These are phyloP conservation scores for Nigrospora sphaerica DNA, from an alignment of 2,329 filamentous ascomycete species.

Conservation along the genomic window DNA sequence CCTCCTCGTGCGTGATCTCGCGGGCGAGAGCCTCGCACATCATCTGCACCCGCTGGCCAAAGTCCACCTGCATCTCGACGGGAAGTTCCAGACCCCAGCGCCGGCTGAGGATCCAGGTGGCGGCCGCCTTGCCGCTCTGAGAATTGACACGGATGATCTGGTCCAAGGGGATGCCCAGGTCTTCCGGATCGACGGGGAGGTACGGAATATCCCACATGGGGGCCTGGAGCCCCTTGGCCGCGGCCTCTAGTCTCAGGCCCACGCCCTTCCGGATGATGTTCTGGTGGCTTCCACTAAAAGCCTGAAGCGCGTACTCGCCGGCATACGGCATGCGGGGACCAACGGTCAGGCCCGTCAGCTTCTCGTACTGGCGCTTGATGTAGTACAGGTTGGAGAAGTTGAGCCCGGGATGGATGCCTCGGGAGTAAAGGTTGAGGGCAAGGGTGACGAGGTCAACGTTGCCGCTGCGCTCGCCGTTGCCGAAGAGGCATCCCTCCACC, in stretches of 20 bases:
- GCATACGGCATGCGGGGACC: slow-evolving; percentile 59
- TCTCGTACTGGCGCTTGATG: slow-evolving; percentile 59
- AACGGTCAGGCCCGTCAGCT: slow-evolving; percentile 60
- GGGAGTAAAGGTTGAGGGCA: slow-evolving; percentile 60
- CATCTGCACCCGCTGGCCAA: slow-evolving; percentile 78
- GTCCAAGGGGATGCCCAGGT: slow-evolving; percentile 95
- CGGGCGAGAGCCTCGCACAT: slow-evolving; percentile 72
- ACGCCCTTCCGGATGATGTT: slow-evolving; percentile 45
- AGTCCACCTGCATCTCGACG: slow-evolving; percentile 87
- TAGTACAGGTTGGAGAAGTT: slow-evolving; percentile 61
- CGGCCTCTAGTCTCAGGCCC: slow-evolving; percentile 4
- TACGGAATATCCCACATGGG: slow-evolving; percentile 32
- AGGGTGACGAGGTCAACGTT: slow-evolving; percentile 62
- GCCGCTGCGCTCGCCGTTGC: slow-evolving; percentile 60
- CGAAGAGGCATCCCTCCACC: slow-evolving; percentile 61
- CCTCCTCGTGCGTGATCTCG: slow-evolving; percentile 77
- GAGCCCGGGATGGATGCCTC: slow-evolving; percentile 56
- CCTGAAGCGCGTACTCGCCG: slow-evolving; percentile 56
- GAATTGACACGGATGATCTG: slow-evolving; percentile 97
- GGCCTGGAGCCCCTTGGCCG: not conserved
- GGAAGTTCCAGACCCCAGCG: slow-evolving; percentile 87
- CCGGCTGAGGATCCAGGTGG: slow-evolving; percentile 87
- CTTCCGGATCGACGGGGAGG: slow-evolving; percentile 82
- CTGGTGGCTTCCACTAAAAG: slow-evolving; percentile 60
- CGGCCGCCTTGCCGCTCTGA: slow-evolving; percentile 91